These are phyloP conservation scores for Coemansia sp. DNA, from an alignment of 192 early-diverging fungal genomes.

Conservation along the genomic window DNA sequence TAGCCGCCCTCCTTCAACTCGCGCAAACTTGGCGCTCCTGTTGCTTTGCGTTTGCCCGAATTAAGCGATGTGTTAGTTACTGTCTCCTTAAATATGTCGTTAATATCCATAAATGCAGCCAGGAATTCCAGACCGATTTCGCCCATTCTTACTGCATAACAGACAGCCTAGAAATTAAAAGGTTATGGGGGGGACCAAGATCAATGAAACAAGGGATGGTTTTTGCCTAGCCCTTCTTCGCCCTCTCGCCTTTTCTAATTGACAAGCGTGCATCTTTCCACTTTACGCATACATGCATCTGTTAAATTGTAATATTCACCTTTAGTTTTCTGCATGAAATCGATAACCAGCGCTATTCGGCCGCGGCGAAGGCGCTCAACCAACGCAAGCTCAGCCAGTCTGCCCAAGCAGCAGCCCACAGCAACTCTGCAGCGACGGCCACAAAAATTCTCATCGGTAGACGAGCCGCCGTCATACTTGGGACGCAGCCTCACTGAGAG, in stretches of 20 bases:
- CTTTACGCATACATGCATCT: background rate
- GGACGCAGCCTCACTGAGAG: background rate
- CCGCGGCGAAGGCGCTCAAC: slow-evolving; percentile 27
- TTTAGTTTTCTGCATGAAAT: slow-evolving; percentile 15
- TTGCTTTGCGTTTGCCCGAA: slow-evolving; percentile 33
- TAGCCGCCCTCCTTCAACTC: slow-evolving; percentile 43
- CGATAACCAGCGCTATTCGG: slow-evolving; percentile 38
- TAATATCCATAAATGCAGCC: slow-evolving; percentile 31
- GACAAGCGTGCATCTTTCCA: no score
- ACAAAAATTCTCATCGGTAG: background rate
- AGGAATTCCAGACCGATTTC: no score
- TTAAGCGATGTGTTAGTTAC: slow-evolving; percentile 28
- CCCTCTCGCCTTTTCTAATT: no score
- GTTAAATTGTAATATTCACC: slow-evolving; percentile 1
- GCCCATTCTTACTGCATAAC: no score
- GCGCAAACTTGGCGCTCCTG: slow-evolving; percentile 31
- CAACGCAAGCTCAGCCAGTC: slow-evolving; percentile 6
- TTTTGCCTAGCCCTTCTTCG: no score
- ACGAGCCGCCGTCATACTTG: background rate
- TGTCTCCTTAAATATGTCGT: slow-evolving; percentile 47
- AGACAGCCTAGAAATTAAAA: no score
- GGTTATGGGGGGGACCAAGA: no score
- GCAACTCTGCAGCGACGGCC: background rate
- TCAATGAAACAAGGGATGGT: no score
- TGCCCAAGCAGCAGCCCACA: slow-evolving; percentile 1